phyloP scores from a whole-genome alignment of 805 yeast species.

The Candida loeiensis region DNA sequence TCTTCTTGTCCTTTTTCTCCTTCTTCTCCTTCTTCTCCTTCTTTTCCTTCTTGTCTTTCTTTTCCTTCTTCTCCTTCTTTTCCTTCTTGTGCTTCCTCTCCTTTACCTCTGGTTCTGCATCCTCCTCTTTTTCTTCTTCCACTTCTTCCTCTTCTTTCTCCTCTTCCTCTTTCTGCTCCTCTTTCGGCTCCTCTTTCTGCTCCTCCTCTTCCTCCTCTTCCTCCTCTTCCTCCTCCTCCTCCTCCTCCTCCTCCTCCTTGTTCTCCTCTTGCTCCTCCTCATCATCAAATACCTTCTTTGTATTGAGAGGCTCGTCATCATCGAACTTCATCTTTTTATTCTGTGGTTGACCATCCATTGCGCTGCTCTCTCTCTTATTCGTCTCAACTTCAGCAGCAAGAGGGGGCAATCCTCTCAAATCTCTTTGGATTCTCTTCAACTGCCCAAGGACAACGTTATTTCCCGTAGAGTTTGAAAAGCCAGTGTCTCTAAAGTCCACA shows the following conservation, averaged over 20 bases:
- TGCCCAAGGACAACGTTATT: constrained; percentile 51
- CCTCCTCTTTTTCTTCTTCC: constrained; percentile 19
- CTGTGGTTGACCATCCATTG: constrained; percentile 5
- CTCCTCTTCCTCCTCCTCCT: constrained; percentile 13
- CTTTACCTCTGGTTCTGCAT: constrained; percentile 13
- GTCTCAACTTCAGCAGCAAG: constrained; percentile 21
- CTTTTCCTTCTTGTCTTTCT: constrained; percentile 19
- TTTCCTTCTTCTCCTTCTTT: background rate
- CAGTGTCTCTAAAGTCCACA: constrained; percentile 21
- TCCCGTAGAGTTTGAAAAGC: constrained; percentile 31
- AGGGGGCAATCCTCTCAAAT: constrained; percentile 79
- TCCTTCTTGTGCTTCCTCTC: constrained; percentile 9
- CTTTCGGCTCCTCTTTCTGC: constrained; percentile 9
- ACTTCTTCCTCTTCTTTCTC: constrained; percentile 18
- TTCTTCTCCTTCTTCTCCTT: constrained; percentile 25
- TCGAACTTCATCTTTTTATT: constrained; percentile 27
- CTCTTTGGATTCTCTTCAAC: constrained; percentile 70
- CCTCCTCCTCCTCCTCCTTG: constrained; percentile 5
- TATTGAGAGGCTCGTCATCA: constrained; percentile 16
- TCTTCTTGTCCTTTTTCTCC: constrained; percentile 16
- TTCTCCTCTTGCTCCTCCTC: constrained; percentile 9
- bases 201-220: constrained; percentile 11
- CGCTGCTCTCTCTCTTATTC: constrained; percentile 6
- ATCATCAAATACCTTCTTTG: constrained; percentile 15
- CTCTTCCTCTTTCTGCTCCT: constrained; percentile 14